Evolutionary conservation across 2,329 filamentous ascomycete species (phyloP), one percentile per base, ranked within the genome.

Genomic region (Fusarium goolgardi): DNA sequence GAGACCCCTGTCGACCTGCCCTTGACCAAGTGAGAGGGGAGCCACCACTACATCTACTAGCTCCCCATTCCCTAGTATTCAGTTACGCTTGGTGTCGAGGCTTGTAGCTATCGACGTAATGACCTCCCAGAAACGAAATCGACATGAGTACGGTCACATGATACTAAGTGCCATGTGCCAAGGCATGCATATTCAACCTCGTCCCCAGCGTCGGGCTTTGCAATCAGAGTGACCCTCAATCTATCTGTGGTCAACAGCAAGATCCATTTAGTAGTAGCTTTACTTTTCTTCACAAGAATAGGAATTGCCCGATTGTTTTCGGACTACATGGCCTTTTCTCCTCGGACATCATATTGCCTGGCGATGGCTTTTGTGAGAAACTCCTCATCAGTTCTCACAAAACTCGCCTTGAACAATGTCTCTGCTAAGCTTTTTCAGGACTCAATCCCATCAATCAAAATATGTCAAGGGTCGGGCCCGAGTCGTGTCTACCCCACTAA

Each of bases 341-440:
- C 31, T 20, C 21, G 25, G 16, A 27, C 35, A 18, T 46, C 23
- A 13, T 29, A 41, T 31, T 32, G 23, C n/a, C 21, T 44, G n/a
- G 31, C 18, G 25, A 18, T 27, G 8, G 32, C 47, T 44, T 40
- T 47, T 54, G 39, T 43, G 50, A 57, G 34, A 59, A 50, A 60
- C 61, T 53, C 50, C 27, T 37, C 55, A 46, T 73, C 71, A 73
- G 56, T 72, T 72, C 50, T 73, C 63, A 73, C 44, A 63, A 63
- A 41, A 50, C 46, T 58, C 32, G 47, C 46, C 50, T 65, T 66
- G 55, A 44, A 51, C 47, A 40, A 44, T 52, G 50, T 54, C 50
- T 50, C 58, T 61, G 47, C 58, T 61, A 64, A 49, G 27, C 57
- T 65, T 62, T 39, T 62, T 40, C 35, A 50, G 46, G 53, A 34